Evolutionary conservation across 305 asterid species (phyloP).

Genomic region (Fraxinus albicans): DNA sequence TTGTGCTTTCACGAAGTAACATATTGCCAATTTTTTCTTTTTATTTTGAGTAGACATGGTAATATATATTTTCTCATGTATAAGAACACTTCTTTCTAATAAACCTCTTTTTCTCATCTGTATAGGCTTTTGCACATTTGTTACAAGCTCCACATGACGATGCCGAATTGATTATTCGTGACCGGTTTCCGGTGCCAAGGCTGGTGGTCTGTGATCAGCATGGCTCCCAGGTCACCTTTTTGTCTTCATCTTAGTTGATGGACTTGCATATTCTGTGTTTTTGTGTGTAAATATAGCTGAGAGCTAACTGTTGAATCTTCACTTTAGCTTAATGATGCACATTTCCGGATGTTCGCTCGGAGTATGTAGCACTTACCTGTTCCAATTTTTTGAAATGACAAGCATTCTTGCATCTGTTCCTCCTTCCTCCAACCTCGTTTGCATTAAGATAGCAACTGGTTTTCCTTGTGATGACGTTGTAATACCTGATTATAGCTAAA

Average conservation of each 20-base stretch:
- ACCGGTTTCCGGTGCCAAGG: conserved; percentile 94
- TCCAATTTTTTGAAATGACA: neutral
- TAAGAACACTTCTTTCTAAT: conserved; percentile 1
- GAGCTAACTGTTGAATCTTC: neutral
- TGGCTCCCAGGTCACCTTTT: conserved; percentile 86
- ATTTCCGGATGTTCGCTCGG: neutral
- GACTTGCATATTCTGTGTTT: conserved; percentile 1
- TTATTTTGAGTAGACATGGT: neutral
- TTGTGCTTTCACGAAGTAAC: neutral
- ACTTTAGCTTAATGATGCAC: neutral
- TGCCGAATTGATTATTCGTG: conserved; percentile 74
- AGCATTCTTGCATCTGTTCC: neutral
- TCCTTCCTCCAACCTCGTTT: neutral
- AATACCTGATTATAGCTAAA: neutral
- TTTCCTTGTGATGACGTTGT: neutral
- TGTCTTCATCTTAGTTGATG: neutral
- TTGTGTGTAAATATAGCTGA: neutral
- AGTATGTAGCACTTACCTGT: neutral
- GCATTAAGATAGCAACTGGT: neutral
- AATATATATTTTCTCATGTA: neutral
- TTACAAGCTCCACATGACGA: conserved; percentile 93
- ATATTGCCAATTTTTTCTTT: neutral
- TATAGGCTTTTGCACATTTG: conserved; percentile 75
- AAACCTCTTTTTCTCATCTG: conserved; percentile 3
- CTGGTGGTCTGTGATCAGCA: conserved; percentile 98